Percentiles rank a stretch among this genome's conserved stretches.
These are phyloP conservation scores for Ophiosphaerella herpotricha DNA, from an alignment of 2,329 filamentous ascomycete species.

Conservation along the genomic window DNA sequence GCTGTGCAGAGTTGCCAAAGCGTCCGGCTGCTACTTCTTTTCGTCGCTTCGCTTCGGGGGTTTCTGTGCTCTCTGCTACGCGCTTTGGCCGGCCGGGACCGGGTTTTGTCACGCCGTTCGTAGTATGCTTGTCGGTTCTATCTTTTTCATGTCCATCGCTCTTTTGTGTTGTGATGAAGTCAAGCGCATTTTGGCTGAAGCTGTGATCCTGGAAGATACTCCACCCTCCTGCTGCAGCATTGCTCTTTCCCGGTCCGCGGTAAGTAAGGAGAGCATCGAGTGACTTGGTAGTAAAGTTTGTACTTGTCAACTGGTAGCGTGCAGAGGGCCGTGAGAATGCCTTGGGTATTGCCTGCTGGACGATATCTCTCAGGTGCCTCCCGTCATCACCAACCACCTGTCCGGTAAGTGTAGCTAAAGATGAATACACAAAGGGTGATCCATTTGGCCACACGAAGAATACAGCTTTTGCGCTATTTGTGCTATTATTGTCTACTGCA, in stretches of 20 bases:
- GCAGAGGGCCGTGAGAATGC: conserved; percentile 76
- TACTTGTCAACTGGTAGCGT: conserved; percentile 70
- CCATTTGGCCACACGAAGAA: conserved; percentile 84
- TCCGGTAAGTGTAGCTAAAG: conserved; percentile 51
- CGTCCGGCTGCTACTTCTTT: conserved; percentile 67
- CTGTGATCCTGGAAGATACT: conserved; percentile 73
- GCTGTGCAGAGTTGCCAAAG: conserved; percentile 63
- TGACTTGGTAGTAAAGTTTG: conserved; percentile 72
- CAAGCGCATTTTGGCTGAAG: conserved; percentile 56
- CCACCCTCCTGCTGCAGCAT: conserved; percentile 77
- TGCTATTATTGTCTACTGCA: conserved; percentile 32
- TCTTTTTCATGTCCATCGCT: conserved; percentile 23
- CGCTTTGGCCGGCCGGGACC: conserved; percentile 36
- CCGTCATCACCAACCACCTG: conserved; percentile 40
- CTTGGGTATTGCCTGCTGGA: conserved; percentile 80
- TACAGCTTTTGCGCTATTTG: conserved; percentile 71
- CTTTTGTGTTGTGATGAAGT: conserved; percentile 46
- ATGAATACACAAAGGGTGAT: conserved; percentile 74
- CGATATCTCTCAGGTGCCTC: conserved; percentile 68
- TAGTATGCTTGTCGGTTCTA: conserved; percentile 12
- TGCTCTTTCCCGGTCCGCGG: conserved; percentile 70
- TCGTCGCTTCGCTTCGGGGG: conserved; percentile 58
- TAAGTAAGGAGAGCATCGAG: conserved; percentile 71
- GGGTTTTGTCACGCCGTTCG: conserved; percentile 21
- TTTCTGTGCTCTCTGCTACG: conserved; percentile 28